Evolutionary conservation across 768 basidiomycete genomes (phyloP).

Genomic region (Pisolithus tinctorius): DNA sequence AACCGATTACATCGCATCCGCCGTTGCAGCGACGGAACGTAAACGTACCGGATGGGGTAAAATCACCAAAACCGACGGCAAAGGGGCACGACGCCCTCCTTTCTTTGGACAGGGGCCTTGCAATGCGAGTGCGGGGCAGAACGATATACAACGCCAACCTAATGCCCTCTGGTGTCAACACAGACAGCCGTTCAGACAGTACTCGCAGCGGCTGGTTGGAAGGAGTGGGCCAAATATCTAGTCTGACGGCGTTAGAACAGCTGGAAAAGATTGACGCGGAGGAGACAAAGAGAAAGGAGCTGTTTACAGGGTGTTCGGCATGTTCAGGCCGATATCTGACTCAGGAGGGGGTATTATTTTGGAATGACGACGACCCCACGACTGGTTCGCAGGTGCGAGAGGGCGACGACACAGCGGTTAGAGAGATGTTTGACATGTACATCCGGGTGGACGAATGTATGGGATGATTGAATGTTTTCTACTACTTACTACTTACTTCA

Average conservation of each 20-base stretch:
- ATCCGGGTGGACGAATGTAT: slow-evolving; percentile 30
- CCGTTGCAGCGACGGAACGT: slow-evolving; percentile 1
- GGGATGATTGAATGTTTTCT: background rate
- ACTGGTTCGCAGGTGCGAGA: background rate
- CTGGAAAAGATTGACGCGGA: slow-evolving; percentile 17
- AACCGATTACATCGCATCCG: background rate
- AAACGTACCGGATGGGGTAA: slow-evolving; percentile 1
- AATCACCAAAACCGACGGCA: background rate
- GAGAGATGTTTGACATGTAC: slow-evolving; percentile 37
- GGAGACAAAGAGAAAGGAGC: slow-evolving; percentile 9
- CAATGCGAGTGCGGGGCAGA: slow-evolving; percentile 17
- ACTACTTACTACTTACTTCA: background rate
- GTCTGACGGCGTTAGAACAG: slow-evolving; percentile 1
- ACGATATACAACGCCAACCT: slow-evolving; percentile 23
- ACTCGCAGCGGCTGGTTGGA: background rate
- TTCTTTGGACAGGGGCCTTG: slow-evolving; percentile 3
- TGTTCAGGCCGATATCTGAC: too few species aligned
- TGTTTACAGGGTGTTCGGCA: background rate
- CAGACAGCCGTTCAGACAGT: background rate
- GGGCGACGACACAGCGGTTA: slow-evolving; percentile 9
- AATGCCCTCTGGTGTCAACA: background rate
- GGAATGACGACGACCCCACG: background rate
- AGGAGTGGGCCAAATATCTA: too few species aligned
- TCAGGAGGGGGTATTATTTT: background rate
- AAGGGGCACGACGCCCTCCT: background rate